Evolutionary conservation across 2,329 filamentous ascomycete genomes (phyloP).

Genomic region (Aureobasidium musti): DNA sequence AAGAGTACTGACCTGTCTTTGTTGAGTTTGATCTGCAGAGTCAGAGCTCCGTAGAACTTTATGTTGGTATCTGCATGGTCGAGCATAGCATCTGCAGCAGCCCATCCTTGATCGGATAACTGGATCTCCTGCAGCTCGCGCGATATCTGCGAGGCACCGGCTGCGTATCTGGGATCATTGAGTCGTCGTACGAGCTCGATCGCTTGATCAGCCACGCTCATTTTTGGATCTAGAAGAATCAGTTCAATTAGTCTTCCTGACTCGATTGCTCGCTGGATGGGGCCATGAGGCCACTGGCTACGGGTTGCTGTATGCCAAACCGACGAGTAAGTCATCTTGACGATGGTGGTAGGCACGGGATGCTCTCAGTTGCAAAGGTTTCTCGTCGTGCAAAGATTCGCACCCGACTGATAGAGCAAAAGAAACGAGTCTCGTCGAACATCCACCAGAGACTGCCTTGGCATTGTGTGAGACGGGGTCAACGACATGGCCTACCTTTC

Average conservation of each 20-base stretch:
- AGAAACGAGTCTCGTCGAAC: not conserved
- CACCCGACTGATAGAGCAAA: not conserved
- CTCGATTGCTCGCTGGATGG: not conserved
- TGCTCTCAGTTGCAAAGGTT: not conserved
- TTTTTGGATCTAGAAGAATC: conserved; percentile 7
- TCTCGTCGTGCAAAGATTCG: not conserved
- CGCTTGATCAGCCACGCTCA: conserved; percentile 30
- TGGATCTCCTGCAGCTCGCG: conserved; percentile 77
- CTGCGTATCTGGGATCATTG: conserved; percentile 50
- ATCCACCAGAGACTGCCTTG: not conserved
- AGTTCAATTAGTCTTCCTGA: conserved; percentile 9
- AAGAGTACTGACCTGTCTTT: conserved; percentile 38
- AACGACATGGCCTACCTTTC: conserved; percentile 18
- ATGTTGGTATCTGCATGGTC: conserved; percentile 69
- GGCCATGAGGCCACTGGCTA: not conserved
- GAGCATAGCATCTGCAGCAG: conserved; percentile 75
- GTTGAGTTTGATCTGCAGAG: conserved; percentile 92
- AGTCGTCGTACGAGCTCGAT: conserved; percentile 54
- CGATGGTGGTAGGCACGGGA: not conserved
- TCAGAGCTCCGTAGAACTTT: conserved; percentile 89
- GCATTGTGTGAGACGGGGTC: not conserved
- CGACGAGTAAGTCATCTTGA: not conserved
- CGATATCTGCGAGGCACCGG: conserved; percentile 60
- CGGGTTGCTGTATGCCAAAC: not conserved
- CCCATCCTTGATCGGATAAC: conserved; percentile 78